Base-by-base conservation (phyloP, 1,284 basidiomycete species). In the Singerocomus inundabilis region DNA sequence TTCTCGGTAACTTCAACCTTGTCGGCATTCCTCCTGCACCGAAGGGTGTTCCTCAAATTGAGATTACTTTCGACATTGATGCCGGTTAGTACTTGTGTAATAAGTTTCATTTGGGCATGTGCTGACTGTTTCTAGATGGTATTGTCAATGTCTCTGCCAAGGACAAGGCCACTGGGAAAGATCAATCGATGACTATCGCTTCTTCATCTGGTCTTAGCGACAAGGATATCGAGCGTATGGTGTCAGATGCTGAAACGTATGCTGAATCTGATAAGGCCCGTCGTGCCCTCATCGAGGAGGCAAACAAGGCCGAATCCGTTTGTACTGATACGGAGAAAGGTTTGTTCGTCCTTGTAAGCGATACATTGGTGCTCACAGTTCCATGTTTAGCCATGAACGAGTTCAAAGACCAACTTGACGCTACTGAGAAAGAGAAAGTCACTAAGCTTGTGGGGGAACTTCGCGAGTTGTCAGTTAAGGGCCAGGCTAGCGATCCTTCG, bases 1-100 rank as follows among this genome's bases (percentile, higher is more conserved):
- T 98, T n/a, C 88, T 99, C 58, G 97, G 96, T 58, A 97, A 98
- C 80, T 99, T 99, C 86, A 95, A 98, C 78, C 88, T 99, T 55
- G 91, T 93, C 54, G 95, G 96, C 50, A 94, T 99, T 57, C 96
- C 96, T 37, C 96, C 96, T 35, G 96, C 95, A 13, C 93, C 95
- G 58, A 97, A 98, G 79, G 96, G 96, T 73, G 88, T 98, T 54
- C 96, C 96, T 60, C 96, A 99, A 74, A 94, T 99, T 61, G 93
- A 97, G 72, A 98, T 98, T 72, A 97, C 93, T 53, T 98, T 98
- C 69, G 96, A 98, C 74, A 98, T 98, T 57, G 95, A 98, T 71
- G 94, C 94, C 63, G 93, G 93, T 85, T 62, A 43, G 79, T 70
- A n/a, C n/a, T 38, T 21, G 1, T 31, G 6, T 21, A 1, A 21